Evolutionary conservation across 192 early-diverging fungal genomes (phyloP), one percentile per base, ranked within the genome.

Genomic region (Backusella australiensis): DNA sequence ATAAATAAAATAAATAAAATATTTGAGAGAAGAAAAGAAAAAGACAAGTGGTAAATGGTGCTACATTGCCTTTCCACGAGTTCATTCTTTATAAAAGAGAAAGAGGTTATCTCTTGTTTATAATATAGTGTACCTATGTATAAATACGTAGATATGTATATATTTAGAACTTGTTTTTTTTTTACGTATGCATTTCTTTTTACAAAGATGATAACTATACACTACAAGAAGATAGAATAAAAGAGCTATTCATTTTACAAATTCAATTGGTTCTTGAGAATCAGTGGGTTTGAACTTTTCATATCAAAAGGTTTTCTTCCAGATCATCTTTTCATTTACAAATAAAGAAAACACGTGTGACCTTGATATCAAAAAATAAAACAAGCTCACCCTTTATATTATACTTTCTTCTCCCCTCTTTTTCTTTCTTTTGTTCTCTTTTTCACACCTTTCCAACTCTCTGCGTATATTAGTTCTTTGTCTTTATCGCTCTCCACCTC

Each of bases 281-380:
- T 21, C 46, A 49, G 19, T 19, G 46, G 46, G 46, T 17, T 49
- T 49, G n/a, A 49, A 49, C 46, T 49, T n/a, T 49, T n/a, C 4
- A 7, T 49, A n/a, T n/a, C 15, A 49, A 49, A 49, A 49, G 46
- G 15, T n/a, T 49, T 49, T 49, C 46, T n/a, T 49, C n/a, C 46
- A 49, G 46, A 49, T 19, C 46, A 49, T 6, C 46, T 49, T 49
- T 49, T 49, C 17, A n/a, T n/a, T 49, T n/a, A 49, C 46, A 49
- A 49, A 49, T 49, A 49, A 49, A 49, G 46, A 39, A 39, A 70
- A 41, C 69, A 70, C 39, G 69, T 70, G 69, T 70, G 69, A 70
- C 69, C 35, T 70, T 35, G 19, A 41, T 41, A 19, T 26, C 29
- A 67, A 70, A 21, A 70, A 26, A 70, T n/a, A 19, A 39, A 39